Percentiles rank a stretch among this genome's conserved stretches.
Conservation (phyloP, 257 asterid species). For the Solanum bulbocastanum region DNA sequence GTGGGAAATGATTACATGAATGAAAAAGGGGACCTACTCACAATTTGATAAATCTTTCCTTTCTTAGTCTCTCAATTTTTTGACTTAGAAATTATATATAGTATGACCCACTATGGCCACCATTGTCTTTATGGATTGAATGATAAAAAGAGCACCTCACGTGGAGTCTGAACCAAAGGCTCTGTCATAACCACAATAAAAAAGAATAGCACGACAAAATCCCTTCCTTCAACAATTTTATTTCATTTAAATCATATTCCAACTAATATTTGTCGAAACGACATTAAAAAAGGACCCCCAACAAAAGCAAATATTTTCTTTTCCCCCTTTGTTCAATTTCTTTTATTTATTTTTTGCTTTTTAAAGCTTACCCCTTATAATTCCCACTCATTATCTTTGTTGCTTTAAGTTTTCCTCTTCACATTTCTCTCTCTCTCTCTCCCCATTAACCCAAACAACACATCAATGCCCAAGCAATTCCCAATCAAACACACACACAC, state of each 20-base stretch:
- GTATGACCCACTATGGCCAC: conserved; percentile 67
- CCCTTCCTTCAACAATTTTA: neutral
- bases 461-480: neutral
- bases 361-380: conserved; percentile 71
- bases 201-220: conserved; percentile 1
- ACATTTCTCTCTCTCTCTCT: conserved; percentile 20
- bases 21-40: neutral
- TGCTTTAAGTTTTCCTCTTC: conserved; percentile 68
- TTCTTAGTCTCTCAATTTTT: conserved; percentile 27
- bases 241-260: conserved; percentile 9
- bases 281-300: conserved; percentile 12
- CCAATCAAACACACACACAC: neutral
- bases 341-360: conserved; percentile 15
- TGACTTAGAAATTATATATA: conserved; percentile 25
- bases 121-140: conserved; percentile 93
- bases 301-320: conserved; percentile 23
- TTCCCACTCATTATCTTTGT: conserved; percentile 96
- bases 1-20: conserved; percentile 1
- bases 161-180: conserved; percentile 94
- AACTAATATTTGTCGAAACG: conserved; percentile 32
- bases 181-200: conserved; percentile 66
- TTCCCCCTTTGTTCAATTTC: conserved; percentile 10
- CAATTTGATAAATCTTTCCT: conserved; percentile 10
- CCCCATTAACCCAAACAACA: neutral
- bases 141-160: conserved; percentile 99